phyloP scores from a whole-genome alignment of 2,329 filamentous ascomycete genomes.

The Cadophora sp. region DNA sequence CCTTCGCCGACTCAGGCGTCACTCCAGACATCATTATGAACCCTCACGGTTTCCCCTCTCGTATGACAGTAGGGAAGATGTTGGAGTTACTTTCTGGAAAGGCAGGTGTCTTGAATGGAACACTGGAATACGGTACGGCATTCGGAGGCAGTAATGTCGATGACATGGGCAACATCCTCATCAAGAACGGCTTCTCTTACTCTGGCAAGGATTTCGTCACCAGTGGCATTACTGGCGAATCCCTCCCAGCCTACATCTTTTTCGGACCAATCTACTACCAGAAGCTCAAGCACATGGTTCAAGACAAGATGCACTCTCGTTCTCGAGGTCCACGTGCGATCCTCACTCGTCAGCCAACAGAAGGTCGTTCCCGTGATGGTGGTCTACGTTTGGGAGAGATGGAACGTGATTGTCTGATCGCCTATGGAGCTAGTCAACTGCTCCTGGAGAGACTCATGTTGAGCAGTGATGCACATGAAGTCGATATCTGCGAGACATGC shows the following conservation, averaged over 20 bases:
- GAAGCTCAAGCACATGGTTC: slow-evolving; percentile 99
- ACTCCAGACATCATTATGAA: slow-evolving; percentile 99
- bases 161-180: slow-evolving; percentile 85
- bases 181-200: slow-evolving; percentile 92
- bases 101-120: slow-evolving; percentile 84
- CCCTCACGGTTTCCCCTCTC: slow-evolving; percentile 98
- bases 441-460: slow-evolving; percentile 94
- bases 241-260: slow-evolving; percentile 94
- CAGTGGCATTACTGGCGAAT: slow-evolving; percentile 92
- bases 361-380: slow-evolving; percentile 91
- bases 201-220: slow-evolving; percentile 98
- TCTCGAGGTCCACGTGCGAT: slow-evolving; percentile 89
- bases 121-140: slow-evolving; percentile 86
- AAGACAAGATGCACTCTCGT: slow-evolving; percentile 99
- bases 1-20: slow-evolving; percentile 89
- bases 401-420: slow-evolving; percentile 98
- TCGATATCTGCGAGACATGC: slow-evolving; percentile 93
- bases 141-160: slow-evolving; percentile 87
- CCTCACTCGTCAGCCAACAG: slow-evolving; percentile 92
- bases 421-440: slow-evolving; percentile 92
- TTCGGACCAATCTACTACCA: slow-evolving; percentile 99
- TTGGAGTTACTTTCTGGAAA: slow-evolving; percentile 95
- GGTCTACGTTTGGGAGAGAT: slow-evolving; percentile 95
- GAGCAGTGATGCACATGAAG: slow-evolving; percentile 85
- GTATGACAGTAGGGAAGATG: slow-evolving; percentile 99